These are phyloP conservation scores for Paecilomyces formosus DNA, from an alignment of 2,329 filamentous ascomycete species.

Conservation along the genomic window DNA sequence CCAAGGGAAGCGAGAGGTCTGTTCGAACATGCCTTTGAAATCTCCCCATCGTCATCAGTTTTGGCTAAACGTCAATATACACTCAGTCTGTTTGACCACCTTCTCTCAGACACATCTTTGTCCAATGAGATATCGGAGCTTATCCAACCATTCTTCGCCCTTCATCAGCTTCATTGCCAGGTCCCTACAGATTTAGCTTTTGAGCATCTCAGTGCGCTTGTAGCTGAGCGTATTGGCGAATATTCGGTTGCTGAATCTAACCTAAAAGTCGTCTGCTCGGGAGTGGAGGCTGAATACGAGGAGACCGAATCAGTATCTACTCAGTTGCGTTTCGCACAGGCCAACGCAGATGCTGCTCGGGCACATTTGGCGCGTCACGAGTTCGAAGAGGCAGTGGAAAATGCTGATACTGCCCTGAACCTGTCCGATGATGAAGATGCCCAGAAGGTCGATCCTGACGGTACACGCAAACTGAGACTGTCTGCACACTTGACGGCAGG, in stretches of 20 bases:
- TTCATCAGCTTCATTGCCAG: conserved; percentile 71
- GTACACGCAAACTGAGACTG: conserved; percentile 63
- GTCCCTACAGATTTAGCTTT: conserved; percentile 63
- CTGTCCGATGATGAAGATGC: conserved; percentile 66
- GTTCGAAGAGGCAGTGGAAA: conserved; percentile 65
- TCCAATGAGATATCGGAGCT: conserved; percentile 53
- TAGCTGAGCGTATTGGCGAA: conserved; percentile 73
- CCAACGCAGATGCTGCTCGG: conserved; percentile 81
- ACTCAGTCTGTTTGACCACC: conserved; percentile 72
- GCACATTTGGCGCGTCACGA: conserved; percentile 63
- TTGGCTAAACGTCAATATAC: conserved; percentile 73
- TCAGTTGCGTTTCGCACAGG: conserved; percentile 69
- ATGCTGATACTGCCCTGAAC: conserved; percentile 71
- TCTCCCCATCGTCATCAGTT: conserved; percentile 68
- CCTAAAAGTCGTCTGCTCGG: conserved; percentile 59
- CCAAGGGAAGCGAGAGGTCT: conserved; percentile 69
- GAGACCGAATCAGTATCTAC: conserved; percentile 67
- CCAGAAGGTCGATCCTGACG: conserved; percentile 54
- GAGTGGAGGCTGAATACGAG: conserved; percentile 76
- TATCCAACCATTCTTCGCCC: conserved; percentile 80
- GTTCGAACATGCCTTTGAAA: conserved; percentile 91
- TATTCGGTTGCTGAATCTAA: conserved; percentile 54
- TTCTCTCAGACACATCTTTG: conserved; percentile 51
- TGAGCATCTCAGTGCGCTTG: conserved; percentile 69
- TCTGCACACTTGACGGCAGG: conserved; percentile 83